A percentile compares a stretch with the other conserved stretches of the same genome.
phyloP scores from a whole-genome alignment of 768 basidiomycete genomes.

The Lactarius quietus region DNA sequence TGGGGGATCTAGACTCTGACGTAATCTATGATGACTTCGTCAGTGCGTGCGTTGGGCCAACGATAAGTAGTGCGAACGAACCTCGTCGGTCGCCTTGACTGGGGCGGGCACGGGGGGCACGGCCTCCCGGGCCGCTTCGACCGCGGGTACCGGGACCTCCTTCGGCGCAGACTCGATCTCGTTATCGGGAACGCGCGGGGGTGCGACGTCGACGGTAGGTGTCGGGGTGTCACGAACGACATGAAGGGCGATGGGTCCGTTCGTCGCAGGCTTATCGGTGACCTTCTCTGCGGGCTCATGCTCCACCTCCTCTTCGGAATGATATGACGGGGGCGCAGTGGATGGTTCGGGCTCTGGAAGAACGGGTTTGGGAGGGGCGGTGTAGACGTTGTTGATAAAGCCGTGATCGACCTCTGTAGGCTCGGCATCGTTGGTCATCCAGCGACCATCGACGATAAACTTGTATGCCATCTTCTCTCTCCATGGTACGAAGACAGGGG shows the following conservation, averaged over 20 bases:
- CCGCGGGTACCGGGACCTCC: neutral
- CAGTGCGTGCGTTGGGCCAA: neutral
- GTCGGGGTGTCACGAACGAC: constrained; percentile 8
- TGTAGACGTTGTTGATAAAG: constrained; percentile 35
- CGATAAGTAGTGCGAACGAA: neutral
- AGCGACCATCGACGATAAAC: constrained; percentile 37
- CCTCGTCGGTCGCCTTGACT: constrained; percentile 13
- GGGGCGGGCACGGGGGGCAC: constrained; percentile 4
- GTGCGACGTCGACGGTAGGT: neutral
- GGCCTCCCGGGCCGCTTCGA: constrained; percentile 7
- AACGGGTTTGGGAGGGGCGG: constrained; percentile 25
- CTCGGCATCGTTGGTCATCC: constrained; percentile 31
- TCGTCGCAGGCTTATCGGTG: constrained; percentile 3
- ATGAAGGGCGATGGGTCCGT: constrained; percentile 14
- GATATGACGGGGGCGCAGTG: constrained; percentile 3
- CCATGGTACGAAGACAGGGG: constrained; percentile 30
- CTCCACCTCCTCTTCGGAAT: constrained; percentile 8
- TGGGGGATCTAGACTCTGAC: neutral
- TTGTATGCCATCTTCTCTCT: constrained; percentile 33
- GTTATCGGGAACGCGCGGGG: neutral
- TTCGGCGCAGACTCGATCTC: constrained; percentile 9
- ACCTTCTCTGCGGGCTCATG: constrained; percentile 12
- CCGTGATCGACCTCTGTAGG: constrained; percentile 32
- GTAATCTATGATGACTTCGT: neutral
- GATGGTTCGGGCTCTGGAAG: neutral